A percentile compares a stretch with the other conserved stretches of the same genome.
These are phyloP conservation scores for Trichoderma sp. DNA, from an alignment of 2,329 filamentous ascomycete species.

Conservation along the genomic window DNA sequence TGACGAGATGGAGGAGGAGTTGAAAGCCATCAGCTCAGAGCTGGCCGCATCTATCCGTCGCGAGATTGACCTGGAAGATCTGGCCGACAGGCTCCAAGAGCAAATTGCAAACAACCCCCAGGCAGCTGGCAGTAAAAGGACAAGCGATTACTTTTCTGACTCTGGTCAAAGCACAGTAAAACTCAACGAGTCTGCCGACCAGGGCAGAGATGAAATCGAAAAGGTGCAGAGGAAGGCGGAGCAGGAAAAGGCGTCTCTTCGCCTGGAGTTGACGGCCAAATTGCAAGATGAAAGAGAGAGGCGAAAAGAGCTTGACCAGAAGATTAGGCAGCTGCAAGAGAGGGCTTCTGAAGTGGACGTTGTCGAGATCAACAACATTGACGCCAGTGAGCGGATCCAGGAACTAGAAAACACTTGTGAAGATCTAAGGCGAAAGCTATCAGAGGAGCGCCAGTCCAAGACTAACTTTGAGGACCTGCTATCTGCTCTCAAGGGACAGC, in stretches of 20 bases:
- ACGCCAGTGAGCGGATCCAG: constrained; percentile 64
- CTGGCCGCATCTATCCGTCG: constrained; percentile 88
- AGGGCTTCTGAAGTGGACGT: constrained; percentile 67
- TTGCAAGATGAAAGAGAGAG: constrained; percentile 82
- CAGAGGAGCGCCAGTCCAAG: constrained; percentile 84
- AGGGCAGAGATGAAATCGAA: constrained; percentile 72
- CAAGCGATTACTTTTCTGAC: constrained; percentile 98
- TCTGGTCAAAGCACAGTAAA: constrained; percentile 86
- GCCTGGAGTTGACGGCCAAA: constrained; percentile 80
- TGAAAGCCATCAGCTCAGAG: constrained; percentile 90
- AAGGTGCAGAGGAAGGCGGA: constrained; percentile 80
- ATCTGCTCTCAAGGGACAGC: constrained; percentile 77
- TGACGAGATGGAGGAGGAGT: constrained; percentile 89
- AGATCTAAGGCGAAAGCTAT: constrained; percentile 76
- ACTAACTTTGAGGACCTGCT: constrained; percentile 93
- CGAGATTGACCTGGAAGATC: constrained; percentile 94
- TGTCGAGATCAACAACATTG: constrained; percentile 56
- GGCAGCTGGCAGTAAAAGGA: constrained; percentile 67
- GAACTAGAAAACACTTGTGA: constrained; percentile 82
- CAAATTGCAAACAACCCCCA: constrained; percentile 62
- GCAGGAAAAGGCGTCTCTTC: constrained; percentile 86
- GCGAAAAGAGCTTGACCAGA: constrained; percentile 75
- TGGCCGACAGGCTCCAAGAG: constrained; percentile 84
- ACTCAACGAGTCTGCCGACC: constrained; percentile 65
- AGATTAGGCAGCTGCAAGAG: constrained; percentile 80